Percentiles rank a stretch among this genome's conserved stretches.
phyloP scores from a whole-genome alignment of 202 grass and related monocot species.

The Panicum hallii region DNA sequence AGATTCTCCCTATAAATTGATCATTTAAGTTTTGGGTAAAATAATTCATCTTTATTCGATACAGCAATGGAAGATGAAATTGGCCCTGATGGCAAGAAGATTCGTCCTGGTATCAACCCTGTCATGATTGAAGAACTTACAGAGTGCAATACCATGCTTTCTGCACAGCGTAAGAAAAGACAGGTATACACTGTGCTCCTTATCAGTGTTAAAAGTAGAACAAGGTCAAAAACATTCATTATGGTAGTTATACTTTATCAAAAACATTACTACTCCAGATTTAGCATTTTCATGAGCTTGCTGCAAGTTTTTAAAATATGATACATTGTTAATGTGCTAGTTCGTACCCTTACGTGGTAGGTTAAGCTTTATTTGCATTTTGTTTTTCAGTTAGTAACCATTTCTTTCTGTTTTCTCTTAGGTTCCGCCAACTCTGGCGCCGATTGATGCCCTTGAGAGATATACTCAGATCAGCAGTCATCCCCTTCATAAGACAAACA shows the following conservation, averaged over 20 bases:
- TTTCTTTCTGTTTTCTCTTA: constrained; percentile 44
- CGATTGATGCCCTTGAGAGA: constrained; percentile 75
- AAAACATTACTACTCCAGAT: constrained; percentile 31
- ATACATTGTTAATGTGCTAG: background rate
- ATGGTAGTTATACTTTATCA: background rate
- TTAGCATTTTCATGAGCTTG: constrained; percentile 19
- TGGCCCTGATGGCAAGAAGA: constrained; percentile 88
- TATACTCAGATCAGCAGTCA: constrained; percentile 96
- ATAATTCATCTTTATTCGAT: constrained; percentile 39
- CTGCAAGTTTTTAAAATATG: background rate
- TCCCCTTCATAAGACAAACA: constrained; percentile 97
- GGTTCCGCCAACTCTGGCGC: constrained; percentile 71
- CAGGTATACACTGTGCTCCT: constrained; percentile 61
- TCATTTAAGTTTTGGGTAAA: constrained; percentile 22
- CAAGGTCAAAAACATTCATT: constrained; percentile 10
- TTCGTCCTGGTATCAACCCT: constrained; percentile 88
- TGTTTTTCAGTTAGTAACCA: constrained; percentile 1
- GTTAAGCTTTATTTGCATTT: background rate
- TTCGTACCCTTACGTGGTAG: background rate
- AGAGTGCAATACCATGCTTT: constrained; percentile 92
- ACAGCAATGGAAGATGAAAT: constrained; percentile 85
- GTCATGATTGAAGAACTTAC: constrained; percentile 85
- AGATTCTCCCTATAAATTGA: constrained; percentile 12
- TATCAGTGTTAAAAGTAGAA: constrained; percentile 15
- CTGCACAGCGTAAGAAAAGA: constrained; percentile 95